Evolutionary conservation across 257 asterid species (phyloP).

Genomic region (Oldenlandia corymbosa): DNA sequence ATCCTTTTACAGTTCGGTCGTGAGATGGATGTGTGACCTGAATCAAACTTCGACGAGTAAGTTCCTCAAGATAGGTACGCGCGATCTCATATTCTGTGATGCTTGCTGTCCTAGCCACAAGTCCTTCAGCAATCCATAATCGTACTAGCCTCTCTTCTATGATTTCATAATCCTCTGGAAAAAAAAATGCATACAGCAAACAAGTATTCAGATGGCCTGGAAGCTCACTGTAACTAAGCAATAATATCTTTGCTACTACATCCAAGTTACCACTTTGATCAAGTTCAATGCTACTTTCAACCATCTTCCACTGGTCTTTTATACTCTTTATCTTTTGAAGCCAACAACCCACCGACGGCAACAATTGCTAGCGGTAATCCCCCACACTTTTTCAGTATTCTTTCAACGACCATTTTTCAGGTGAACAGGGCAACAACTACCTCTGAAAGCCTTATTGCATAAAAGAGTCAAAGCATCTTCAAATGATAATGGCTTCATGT

Average conservation of each 20-base stretch:
- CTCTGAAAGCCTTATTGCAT: too few relatives aligned
- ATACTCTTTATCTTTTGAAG: background rate
- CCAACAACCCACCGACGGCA: background rate
- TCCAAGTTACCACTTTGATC: too few relatives aligned
- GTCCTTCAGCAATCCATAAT: conserved; percentile 32
- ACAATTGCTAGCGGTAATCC: background rate
- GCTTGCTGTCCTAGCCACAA: conserved; percentile 11
- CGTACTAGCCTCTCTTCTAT: background rate
- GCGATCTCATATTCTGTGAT: conserved; percentile 24
- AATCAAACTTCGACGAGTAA: too few relatives aligned
- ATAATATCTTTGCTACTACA: background rate
- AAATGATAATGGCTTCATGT: too few relatives aligned
- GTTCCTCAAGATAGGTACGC: conserved; percentile 18
- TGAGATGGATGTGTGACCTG: background rate
- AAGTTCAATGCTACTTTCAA: too few relatives aligned
- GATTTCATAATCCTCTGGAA: background rate
- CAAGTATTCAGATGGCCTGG: background rate
- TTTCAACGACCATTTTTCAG: background rate
- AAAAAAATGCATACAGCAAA: background rate
- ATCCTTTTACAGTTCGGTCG: conserved; percentile 12
- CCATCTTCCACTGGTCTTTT: too few relatives aligned
- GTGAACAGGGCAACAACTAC: background rate
- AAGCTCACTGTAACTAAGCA: background rate
- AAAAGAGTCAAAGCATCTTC: too few relatives aligned
- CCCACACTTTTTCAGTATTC: background rate